Evolutionary conservation across 1,284 basidiomycete species (phyloP), one percentile per base, ranked within the genome.

Genomic region (Ustilago trichophora): DNA sequence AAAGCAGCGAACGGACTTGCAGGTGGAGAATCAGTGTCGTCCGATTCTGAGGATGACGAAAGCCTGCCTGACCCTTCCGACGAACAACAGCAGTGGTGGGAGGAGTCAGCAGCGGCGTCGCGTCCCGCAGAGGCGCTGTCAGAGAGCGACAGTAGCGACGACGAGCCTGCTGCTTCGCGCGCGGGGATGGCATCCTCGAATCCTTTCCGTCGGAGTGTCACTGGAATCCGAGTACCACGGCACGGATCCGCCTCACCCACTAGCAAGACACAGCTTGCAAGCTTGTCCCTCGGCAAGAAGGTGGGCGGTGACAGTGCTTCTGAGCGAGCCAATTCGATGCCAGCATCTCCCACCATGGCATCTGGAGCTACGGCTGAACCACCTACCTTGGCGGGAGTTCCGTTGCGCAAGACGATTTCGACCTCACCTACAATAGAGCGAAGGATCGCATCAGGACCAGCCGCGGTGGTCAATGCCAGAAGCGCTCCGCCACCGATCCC

Each of bases 61-160:
- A 52, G 40, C 38, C 27, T 69, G 19, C 65, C 71, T 8, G 59
- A 69, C 16, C 72, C 72, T 21, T 73, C 72, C 3, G 55, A 49
- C 18, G 72, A 59, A 6, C 36, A 58, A 1, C 43, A 49, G 26
- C 64, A 55, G 15, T 73, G 72, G 72, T 73, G 72, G 72, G 43
- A 72, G 15, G 22, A 18, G 18, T 25, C 45, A 8, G 18, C 13
- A 7, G n/a, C 45, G n/a, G 12, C 38, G 1, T 13, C 36, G 4
- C 4, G 16, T 3, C 33, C 27, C 19, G 21, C 26, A 8, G 48
- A 44, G 4, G 38, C 24, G 6, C 46, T 32, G 8, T 50, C 47
- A 11, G 44, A 47, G 16, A 51, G 48, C 31, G 51, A 66, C n/a
- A 44, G 32, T 27, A 40, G 36, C 19, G 46, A 45, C 10, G 50